These are phyloP conservation scores for Mortierella sp. DNA, from an alignment of 371 early-diverging fungal genomes.

Conservation along the genomic window DNA sequence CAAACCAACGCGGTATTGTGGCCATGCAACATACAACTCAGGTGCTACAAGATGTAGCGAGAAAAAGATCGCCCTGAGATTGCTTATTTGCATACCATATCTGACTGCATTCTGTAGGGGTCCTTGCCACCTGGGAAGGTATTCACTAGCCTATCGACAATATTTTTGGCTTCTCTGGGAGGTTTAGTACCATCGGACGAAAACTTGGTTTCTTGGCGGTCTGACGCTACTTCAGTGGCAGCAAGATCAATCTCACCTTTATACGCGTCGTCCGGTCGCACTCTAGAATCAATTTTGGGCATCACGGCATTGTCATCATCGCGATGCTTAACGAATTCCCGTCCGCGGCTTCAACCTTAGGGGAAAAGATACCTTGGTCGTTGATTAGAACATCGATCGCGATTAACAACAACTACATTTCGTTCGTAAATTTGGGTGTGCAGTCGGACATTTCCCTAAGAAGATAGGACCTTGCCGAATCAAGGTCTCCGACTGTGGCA, in stretches of 20 bases:
- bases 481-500: no score
- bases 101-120: not conserved
- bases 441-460: no score
- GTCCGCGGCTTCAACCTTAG: no score
- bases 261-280: not conserved
- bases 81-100: not conserved
- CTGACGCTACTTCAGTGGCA: not conserved
- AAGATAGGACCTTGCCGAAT: no score
- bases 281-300: no score
- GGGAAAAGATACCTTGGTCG: no score
- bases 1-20: not conserved
- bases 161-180: not conserved
- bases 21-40: not conserved
- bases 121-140: not conserved
- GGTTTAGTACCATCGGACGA: not conserved
- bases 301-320: no score
- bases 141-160: not conserved
- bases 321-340: no score
- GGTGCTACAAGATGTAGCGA: not conserved
- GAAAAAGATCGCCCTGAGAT: not conserved
- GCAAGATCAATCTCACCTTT: not conserved
- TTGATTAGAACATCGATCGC: no score
- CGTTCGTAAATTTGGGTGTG: no score
- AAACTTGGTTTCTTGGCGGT: not conserved
- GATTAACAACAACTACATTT: no score